Evolutionary conservation across 108 stramenopile genomes (phyloP), one percentile per base, ranked within the genome.

Genomic region (Stephanodiscus minutulus): DNA sequence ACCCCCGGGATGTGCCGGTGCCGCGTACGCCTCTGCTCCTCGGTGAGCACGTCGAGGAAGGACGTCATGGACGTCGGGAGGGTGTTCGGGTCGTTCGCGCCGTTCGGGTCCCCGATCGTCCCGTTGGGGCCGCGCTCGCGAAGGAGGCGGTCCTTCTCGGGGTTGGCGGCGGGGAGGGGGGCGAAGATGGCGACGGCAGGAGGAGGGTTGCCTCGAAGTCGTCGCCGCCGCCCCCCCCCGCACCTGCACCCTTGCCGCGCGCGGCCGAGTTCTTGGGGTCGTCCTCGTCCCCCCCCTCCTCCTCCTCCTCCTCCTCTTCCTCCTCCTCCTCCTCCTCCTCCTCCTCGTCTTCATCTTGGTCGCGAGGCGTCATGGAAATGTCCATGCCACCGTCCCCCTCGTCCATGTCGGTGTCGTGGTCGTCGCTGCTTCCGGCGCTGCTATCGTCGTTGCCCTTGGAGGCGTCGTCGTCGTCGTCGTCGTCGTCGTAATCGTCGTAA

Each of bases 1-100:
- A 92, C 91, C 10, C 82, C 82, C 5, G 94, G 94, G 35, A 95
- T 58, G 61, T 87, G 86, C 4, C 94, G 81, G 12, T 89, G 90
- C 10, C 94, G 67, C 20, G 83, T 86, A 3, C 87, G 75, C 11
- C 93, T 78, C 61, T 94, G 87, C 66, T 94, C 90, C 72, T 94
- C 93, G 47, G 73, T 88, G 13, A 93, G 52, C 15, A 81, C 65
- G 35, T 94, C 93, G 41, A 91, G 68, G 36, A 94, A 89, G 33
- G 86, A 88, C 0, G 85, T 83, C 76, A 77, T 65, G 54, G 68
- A 43, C 5, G 68, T 70, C 7, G 76, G 76, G 10, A 77, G 22
- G 12, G 74, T 68, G n/a, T 58, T 49, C 10, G 73, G 66, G 56
- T 61, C 73, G 18, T 39, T 8, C 29, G 41, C 55, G 15, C 41